Conservation (phyloP, 2,329 filamentous ascomycete genomes). For the Pezicula carpinea region DNA sequence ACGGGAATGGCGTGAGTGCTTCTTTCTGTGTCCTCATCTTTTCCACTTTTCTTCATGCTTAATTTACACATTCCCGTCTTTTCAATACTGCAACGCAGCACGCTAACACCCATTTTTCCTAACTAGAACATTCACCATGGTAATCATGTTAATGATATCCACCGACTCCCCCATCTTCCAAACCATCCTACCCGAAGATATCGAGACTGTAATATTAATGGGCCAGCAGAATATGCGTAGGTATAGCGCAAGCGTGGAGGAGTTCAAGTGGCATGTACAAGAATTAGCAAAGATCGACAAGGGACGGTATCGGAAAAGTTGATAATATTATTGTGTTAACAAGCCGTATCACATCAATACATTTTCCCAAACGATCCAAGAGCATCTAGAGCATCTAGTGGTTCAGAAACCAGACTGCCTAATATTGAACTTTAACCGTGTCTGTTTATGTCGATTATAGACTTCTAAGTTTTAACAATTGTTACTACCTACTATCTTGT, state of each 20-base stretch:
- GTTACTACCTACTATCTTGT: too few relatives aligned
- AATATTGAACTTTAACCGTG: too few relatives aligned
- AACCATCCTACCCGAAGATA: slow-evolving; percentile 13
- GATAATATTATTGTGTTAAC: too few relatives aligned
- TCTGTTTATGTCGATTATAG: too few relatives aligned
- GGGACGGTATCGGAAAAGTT: background rate
- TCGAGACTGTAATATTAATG: slow-evolving; percentile 14
- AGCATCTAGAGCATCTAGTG: too few relatives aligned
- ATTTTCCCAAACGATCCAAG: too few relatives aligned
- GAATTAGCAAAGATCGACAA: slow-evolving; percentile 16
- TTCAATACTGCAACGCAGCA: too few relatives aligned
- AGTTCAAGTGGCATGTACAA: slow-evolving; percentile 20
- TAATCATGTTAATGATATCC: slow-evolving; percentile 20
- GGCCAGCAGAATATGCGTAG: slow-evolving; percentile 18
- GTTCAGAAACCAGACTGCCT: too few relatives aligned
- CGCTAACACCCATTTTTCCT: too few relatives aligned
- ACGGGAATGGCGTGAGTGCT: slow-evolving; percentile 28
- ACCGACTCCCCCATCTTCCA: slow-evolving; percentile 12
- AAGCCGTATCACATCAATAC: too few relatives aligned
- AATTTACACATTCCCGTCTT: background rate
- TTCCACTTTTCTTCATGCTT: background rate
- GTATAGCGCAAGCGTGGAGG: slow-evolving; percentile 17
- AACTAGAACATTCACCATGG: slow-evolving; percentile 26
- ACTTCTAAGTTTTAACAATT: too few relatives aligned
- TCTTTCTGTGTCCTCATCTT: background rate